Evolutionary conservation across 495 filamentous ascomycete genomes (phyloP).

Genomic region (Daldinia caldariorum): DNA sequence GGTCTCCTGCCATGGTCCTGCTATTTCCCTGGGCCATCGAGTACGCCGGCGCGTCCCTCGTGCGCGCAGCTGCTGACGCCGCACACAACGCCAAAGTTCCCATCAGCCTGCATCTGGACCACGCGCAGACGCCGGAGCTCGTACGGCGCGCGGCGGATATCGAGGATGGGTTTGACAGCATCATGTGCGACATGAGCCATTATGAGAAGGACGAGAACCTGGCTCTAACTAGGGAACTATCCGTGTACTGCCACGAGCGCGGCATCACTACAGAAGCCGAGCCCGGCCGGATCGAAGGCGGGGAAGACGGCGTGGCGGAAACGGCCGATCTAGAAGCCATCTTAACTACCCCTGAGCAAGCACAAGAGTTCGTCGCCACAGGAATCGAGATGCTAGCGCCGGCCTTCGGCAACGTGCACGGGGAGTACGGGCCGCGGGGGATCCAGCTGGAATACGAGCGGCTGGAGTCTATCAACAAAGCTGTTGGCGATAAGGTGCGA

Average conservation of each 20-base stretch:
- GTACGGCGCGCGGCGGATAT: conserved; percentile 72
- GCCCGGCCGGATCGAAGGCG: conserved; percentile 83
- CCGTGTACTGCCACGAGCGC: conserved; percentile 73
- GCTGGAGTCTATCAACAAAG: conserved; percentile 68
- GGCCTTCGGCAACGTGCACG: conserved; percentile 88
- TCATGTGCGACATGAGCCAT: conserved; percentile 87
- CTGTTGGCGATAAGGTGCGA: conserved; percentile 68
- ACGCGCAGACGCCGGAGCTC: conserved; percentile 77
- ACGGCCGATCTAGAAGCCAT: conserved; percentile 77
- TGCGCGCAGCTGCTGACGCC: conserved; percentile 71
- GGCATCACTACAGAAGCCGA: conserved; percentile 85
- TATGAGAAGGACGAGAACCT: conserved; percentile 87
- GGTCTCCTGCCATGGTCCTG: conserved; percentile 80
- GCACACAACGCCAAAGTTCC: conserved; percentile 72
- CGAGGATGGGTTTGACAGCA: conserved; percentile 74
- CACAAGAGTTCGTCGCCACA: conserved; percentile 76
- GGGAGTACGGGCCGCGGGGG: conserved; percentile 78
- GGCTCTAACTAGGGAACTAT: conserved; percentile 73
- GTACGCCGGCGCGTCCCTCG: conserved; percentile 68
- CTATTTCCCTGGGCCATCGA: conserved; percentile 88
- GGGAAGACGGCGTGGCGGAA: conserved; percentile 83
- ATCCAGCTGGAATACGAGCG: conserved; percentile 79
- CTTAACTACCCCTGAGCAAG: conserved; percentile 81
- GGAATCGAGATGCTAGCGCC: conserved; percentile 87
- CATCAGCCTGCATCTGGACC: conserved; percentile 79